These are phyloP conservation scores for Capsicum baccatum DNA, from an alignment of 257 asterid species.

Conservation along the genomic window DNA sequence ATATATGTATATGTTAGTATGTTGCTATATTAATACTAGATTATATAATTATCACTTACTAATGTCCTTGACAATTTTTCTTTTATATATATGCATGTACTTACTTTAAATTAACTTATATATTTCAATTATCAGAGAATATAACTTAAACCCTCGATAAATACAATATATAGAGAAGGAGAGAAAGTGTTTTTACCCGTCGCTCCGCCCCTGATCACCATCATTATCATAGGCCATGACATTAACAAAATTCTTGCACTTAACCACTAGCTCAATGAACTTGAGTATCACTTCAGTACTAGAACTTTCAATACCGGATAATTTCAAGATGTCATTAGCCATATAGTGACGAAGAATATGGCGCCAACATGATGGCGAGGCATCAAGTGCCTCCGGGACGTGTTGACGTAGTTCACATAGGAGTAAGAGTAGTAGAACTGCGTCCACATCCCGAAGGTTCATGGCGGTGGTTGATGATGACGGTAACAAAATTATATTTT, in stretches of 20 bases:
- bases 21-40: background rate
- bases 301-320: conserved; percentile 53
- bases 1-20: no score
- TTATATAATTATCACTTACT: background rate
- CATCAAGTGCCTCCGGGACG: conserved; percentile 43
- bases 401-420: conserved; percentile 78
- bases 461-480: conserved; percentile 30
- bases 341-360: conserved; percentile 42
- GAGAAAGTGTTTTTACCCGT: no score
- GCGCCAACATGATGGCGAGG: conserved; percentile 63
- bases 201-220: background rate
- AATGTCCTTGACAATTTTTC: no score
- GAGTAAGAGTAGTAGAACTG: conserved; percentile 69
- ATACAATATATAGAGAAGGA: no score
- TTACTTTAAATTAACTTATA: background rate
- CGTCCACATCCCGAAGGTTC: conserved; percentile 74
- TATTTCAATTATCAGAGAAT: background rate
- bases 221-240: conserved; percentile 42
- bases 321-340: conserved; percentile 41
- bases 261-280: conserved; percentile 56
- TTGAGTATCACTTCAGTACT: conserved; percentile 47
- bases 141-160: background rate
- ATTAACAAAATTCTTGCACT: conserved; percentile 61
- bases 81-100: background rate
- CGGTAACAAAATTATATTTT: conserved; percentile 1